Evolutionary conservation across 2,329 filamentous ascomycete species (phyloP), one percentile per base, ranked within the genome.

Genomic region (Aureobasidium pullulans): DNA sequence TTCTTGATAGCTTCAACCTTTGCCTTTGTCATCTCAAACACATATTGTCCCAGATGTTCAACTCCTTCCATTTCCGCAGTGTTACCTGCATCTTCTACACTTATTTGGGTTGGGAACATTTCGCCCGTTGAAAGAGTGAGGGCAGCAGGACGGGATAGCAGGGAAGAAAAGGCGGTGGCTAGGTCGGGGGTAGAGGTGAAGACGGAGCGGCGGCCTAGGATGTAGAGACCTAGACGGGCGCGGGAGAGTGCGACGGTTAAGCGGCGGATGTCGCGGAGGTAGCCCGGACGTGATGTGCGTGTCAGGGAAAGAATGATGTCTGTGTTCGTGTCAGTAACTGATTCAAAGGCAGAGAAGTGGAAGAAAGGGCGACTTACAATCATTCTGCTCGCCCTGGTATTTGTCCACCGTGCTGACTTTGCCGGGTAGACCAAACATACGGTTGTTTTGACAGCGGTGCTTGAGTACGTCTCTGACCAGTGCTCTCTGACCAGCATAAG

Each of bases 381-480:
- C 94, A 74, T 99, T 99, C 75, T 99, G 94, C 78, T 99, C 94
- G 71, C 94, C 95, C 77, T 99, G 94, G 69, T 97, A 99, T 73
- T 96, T 96, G 77, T 99, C 94, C 63, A 99, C 93, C 5, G 95
- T 99, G 3, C 90, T 92, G 31, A 99, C 90, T 57, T 88, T 87
- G 73, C 87, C 88, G 16, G 94, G 94, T 72, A 96, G 77, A 8
- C 93, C 92, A 74, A 99, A 99, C 19, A 97, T 77, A 2, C 85
- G 77, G 67, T 91, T 95, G 66, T 84, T 87, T 39, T 85, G 87
- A 73, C 94, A 99, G 61, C 94, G 83, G 70, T 95, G 89, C 13
- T 77, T 78, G 54, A 99, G 76, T 3, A 99, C 90, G 72, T 99
- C 93, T 66, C 83, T 86, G 62, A 99, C 89, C 66, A 99, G 78